Evolutionary conservation across 164 flowering plant genomes (phyloP).

Genomic region (Piper betle): DNA sequence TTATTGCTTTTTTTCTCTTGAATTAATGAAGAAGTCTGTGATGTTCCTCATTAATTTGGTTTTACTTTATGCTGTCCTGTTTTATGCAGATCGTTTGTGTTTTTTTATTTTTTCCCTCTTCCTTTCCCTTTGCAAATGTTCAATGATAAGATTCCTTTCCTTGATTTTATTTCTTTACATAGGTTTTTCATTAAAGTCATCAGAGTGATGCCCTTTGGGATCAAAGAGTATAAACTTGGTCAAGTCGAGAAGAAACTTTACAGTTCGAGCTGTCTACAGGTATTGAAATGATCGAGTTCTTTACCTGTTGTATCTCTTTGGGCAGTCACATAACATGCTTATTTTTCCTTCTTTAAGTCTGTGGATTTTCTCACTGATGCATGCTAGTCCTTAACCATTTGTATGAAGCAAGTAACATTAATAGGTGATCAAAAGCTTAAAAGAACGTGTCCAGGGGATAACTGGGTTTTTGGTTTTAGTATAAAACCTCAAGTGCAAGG

Average conservation of each 20-base stretch:
- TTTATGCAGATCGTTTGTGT: background rate
- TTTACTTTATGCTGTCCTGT: background rate
- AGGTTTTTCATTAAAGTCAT: constrained; percentile 33
- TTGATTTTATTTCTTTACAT: constrained; percentile 1
- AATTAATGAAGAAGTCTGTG: background rate
- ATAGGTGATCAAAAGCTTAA: too few species aligned
- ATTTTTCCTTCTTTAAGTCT: too few species aligned
- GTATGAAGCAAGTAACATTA: too few species aligned
- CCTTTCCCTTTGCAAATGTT: background rate
- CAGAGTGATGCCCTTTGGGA: constrained; percentile 15
- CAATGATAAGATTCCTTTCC: background rate
- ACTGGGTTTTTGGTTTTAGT: too few species aligned
- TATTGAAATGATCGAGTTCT: too few species aligned
- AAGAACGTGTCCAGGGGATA: too few species aligned
- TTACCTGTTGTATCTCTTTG: too few species aligned
- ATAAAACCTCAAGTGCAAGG: too few species aligned
- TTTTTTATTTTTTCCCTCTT: background rate
- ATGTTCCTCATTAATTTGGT: too few species aligned
- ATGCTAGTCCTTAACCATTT: too few species aligned
- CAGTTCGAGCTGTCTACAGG: constrained; percentile 37
- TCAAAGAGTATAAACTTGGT: constrained; percentile 13
- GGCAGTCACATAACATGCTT: too few species aligned
- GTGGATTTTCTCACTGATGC: too few species aligned
- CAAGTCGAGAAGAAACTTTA: constrained; percentile 22
- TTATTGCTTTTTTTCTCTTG: background rate